Conservation (phyloP, 345 rosid species). For the Populus nigra region DNA sequence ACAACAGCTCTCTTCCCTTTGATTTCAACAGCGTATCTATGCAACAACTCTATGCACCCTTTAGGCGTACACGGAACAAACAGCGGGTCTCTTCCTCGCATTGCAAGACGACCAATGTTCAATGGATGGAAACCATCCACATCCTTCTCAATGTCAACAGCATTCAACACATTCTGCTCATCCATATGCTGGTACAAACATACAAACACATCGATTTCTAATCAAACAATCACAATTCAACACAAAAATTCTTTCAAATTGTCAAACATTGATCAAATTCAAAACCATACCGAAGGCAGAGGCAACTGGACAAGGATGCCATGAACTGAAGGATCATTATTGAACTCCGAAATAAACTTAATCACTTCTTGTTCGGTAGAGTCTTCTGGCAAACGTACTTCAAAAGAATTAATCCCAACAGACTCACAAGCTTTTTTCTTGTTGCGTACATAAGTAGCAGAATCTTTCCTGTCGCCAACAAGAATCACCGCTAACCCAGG, state of each 20-base stretch:
- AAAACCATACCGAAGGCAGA: conserved; percentile 61
- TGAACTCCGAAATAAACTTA: conserved; percentile 52
- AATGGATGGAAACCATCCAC: conserved; percentile 89
- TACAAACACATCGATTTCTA: neutral
- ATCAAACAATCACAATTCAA: neutral
- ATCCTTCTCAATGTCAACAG: conserved; percentile 75
- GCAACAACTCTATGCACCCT: conserved; percentile 85
- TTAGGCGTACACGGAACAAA: conserved; percentile 89
- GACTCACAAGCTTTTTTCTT: conserved; percentile 84
- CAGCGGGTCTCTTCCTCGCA: conserved; percentile 80
- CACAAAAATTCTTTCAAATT: neutral
- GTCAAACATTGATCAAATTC: neutral
- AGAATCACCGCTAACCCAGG: conserved; percentile 87
- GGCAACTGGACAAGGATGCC: conserved; percentile 95
- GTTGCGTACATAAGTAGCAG: conserved; percentile 79
- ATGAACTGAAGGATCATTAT: conserved; percentile 67
- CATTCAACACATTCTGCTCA: conserved; percentile 69
- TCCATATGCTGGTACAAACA: conserved; percentile 61
- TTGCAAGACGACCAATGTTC: conserved; percentile 80
- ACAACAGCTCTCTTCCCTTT: conserved; percentile 87
- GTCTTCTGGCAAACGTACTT: conserved; percentile 55
- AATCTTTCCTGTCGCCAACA: conserved; percentile 78
- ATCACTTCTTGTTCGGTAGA: conserved; percentile 66
- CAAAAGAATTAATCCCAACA: conserved; percentile 74
- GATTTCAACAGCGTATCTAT: conserved; percentile 60